Base-by-base conservation (phyloP, 1,139 yeast species). In the Geotrichum aggregatum region DNA sequence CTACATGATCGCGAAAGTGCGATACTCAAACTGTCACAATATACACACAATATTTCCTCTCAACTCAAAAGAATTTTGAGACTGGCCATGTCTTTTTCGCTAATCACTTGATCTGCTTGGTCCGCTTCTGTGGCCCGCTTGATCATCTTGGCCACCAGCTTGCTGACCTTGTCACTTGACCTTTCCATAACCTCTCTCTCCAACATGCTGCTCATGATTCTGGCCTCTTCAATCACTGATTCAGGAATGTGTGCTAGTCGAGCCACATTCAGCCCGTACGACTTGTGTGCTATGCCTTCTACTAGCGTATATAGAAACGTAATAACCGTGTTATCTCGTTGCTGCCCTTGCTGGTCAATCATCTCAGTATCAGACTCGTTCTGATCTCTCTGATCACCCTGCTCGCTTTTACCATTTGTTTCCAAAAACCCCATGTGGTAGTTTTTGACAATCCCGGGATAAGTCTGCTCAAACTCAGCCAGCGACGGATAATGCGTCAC, bases 401-500 rank as follows among this genome's bases (percentile, higher is more conserved):
- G 13, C 22, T 36, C 22, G 19, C 21, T 3, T 16, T 3, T 3
- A 3, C 6, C 34, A 30, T 30, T 30, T 11, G 14, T 67, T 61
- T 83, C 82, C 11, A 79, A 64, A 62, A 77, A 87, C 13, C 87
- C 89, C 94, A 89, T 84, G 64, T 87, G 94, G 64, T 74, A 83
- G 62, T 83, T 84, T 14, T 73, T 71, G 5, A 84, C 79, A 3
- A 67, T 59, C 0, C 64, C 64, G 1, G 72, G 69, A 57, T 71
- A 75, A 45, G 67, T 70, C 28, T 8, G 8, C 58, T 77, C 81
- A 47, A 87, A 72, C 4, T 73, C 71, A 54, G 82, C 79, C 30
- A 89, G 71, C 18, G 81, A 77, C n/a, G 94, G 92, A 66, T 83
- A 91, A 68, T 91, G 97, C 0, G 98, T 91, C 26, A 91, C 87